These are phyloP conservation scores for Cystobasidium pallidum DNA, from an alignment of 1,284 basidiomycete species.

Conservation along the genomic window DNA sequence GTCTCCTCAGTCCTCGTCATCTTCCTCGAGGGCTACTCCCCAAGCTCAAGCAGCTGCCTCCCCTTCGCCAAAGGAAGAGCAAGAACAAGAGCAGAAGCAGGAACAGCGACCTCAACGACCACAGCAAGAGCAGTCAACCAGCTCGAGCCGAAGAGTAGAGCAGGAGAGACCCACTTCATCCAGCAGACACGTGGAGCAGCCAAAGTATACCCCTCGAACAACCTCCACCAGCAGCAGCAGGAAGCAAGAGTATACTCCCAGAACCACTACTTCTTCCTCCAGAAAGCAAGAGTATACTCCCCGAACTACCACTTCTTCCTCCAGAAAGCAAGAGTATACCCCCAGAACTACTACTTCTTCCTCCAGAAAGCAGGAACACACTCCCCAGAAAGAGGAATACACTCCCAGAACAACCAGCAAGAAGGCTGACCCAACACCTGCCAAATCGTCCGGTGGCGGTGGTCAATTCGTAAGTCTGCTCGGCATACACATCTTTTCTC, in stretches of 20 bases:
- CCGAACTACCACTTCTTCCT: no score
- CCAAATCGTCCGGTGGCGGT: conserved; percentile 20
- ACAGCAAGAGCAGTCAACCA: background rate
- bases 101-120: no score
- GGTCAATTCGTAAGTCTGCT: conserved; percentile 22
- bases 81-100: no score
- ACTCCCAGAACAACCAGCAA: conserved; percentile 32
- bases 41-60: conserved; percentile 14
- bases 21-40: conserved; percentile 8
- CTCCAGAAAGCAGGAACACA: conserved; percentile 19
- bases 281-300: conserved; percentile 24
- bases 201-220: background rate
- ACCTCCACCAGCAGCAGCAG: conserved; percentile 7
- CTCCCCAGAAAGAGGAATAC: conserved; percentile 24
- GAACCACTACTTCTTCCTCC: conserved; percentile 20
- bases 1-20: no score
- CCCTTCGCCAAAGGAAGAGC: conserved; percentile 25
- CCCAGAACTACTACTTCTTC: conserved; percentile 26
- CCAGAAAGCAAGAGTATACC: conserved; percentile 27
- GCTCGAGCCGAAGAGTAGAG: conserved; percentile 3
- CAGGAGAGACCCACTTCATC: conserved; percentile 17
- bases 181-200: background rate
- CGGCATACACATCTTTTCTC: background rate
- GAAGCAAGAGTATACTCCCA: conserved; percentile 21
- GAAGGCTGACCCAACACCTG: conserved; percentile 14